Conservation (phyloP, 169 alveolate genomes). For the Cyclospora cayetanensis region DNA sequence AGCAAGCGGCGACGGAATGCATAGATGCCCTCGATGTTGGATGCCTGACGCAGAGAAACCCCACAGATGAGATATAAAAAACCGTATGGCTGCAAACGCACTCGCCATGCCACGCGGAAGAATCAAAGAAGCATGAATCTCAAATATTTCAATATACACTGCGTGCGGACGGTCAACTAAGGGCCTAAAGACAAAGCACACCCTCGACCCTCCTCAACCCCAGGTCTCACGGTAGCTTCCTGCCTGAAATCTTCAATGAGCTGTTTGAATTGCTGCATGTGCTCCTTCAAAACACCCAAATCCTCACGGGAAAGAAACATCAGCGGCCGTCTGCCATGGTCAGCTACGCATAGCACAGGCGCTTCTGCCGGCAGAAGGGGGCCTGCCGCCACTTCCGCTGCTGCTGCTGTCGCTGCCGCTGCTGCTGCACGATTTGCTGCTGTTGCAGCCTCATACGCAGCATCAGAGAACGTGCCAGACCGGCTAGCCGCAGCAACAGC, state of each 20-base stretch:
- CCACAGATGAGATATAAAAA: too few relatives aligned
- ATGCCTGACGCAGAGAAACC: background rate
- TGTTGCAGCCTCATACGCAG: background rate
- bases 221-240: background rate
- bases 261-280: background rate
- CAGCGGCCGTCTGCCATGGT: slow-evolving; percentile 78
- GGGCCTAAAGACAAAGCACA: slow-evolving; percentile 47
- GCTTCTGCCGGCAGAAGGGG: slow-evolving; percentile 1
- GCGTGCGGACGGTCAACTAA: background rate
- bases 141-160: too few relatives aligned
- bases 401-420: slow-evolving; percentile 29
- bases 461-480: background rate
- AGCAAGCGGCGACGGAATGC: slow-evolving; percentile 47
- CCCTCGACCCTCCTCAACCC: slow-evolving; percentile 71
- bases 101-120: background rate
- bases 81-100: background rate
- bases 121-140: too few relatives aligned
- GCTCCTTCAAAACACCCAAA: slow-evolving; percentile 67
- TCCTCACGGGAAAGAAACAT: slow-evolving; percentile 80
- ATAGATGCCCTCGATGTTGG: slow-evolving; percentile 29
- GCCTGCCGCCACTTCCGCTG: background rate
- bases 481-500: background rate
- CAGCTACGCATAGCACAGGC: slow-evolving; percentile 80
- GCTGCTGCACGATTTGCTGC: slow-evolving; percentile 28
- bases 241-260: background rate